Conservation (phyloP, 2,329 filamentous ascomycete genomes). For the Botryosphaeria dothidea region DNA sequence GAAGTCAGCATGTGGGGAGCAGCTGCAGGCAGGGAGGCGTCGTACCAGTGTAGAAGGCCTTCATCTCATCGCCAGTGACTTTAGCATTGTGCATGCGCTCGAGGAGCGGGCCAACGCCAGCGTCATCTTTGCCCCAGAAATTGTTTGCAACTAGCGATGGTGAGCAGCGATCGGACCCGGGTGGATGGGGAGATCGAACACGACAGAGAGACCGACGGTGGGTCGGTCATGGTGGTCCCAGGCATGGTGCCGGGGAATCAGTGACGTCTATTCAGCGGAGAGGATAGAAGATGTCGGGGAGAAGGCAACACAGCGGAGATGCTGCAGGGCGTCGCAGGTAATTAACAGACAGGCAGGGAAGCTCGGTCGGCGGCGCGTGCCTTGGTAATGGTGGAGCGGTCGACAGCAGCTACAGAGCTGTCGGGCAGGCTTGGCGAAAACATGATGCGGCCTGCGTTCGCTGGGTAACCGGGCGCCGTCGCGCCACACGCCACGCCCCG, state of each 20-base stretch:
- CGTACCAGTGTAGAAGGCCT: constrained; percentile 82
- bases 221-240: constrained; percentile 58
- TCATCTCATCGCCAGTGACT: constrained; percentile 90
- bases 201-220: constrained; percentile 66
- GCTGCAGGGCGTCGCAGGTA: constrained; percentile 13
- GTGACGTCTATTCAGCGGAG: neutral
- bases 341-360: constrained; percentile 11
- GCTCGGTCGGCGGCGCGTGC: constrained; percentile 13
- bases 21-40: neutral
- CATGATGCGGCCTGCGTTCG: constrained; percentile 17
- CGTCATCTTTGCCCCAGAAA: constrained; percentile 99
- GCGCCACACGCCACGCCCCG: neutral
- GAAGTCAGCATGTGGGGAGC: constrained; percentile 15
- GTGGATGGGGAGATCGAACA: constrained; percentile 50
- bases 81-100: constrained; percentile 95
- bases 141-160: constrained; percentile 82
- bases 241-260: constrained; percentile 52
- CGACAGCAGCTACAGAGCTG: constrained; percentile 1
- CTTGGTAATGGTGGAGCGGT: constrained; percentile 7
- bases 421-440: constrained; percentile 8
- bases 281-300: neutral
- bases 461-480: constrained; percentile 10
- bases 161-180: constrained; percentile 31
- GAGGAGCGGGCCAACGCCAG: constrained; percentile 85
- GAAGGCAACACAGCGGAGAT: neutral